Evolutionary conservation across 805 yeast genomes (phyloP).

Genomic region (Komagataella mondaviorum): DNA sequence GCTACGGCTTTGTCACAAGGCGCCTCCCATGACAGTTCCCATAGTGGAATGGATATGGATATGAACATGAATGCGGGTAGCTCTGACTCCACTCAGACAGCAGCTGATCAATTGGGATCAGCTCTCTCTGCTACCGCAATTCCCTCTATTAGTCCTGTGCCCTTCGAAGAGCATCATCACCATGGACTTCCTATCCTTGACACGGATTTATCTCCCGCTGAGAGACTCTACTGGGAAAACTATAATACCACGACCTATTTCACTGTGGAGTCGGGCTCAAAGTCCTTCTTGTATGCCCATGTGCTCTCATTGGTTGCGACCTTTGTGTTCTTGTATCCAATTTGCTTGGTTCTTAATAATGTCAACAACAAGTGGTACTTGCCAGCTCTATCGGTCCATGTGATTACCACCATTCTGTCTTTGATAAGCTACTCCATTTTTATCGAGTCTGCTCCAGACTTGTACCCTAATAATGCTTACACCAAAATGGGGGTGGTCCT

Average conservation of each 20-base stretch:
- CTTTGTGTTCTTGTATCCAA: constrained; percentile 50
- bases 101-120: not conserved
- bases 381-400: constrained; percentile 39
- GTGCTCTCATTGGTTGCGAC: constrained; percentile 27
- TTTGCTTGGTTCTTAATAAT: constrained; percentile 50
- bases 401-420: constrained; percentile 31
- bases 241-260: constrained; percentile 73
- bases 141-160: not conserved
- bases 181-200: constrained; percentile 72
- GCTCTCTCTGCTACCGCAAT: not conserved
- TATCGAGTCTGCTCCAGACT: constrained; percentile 41
- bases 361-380: constrained; percentile 45
- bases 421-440: constrained; percentile 43
- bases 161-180: constrained; percentile 23
- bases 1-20: not conserved
- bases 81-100: not conserved
- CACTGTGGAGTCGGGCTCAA: constrained; percentile 30
- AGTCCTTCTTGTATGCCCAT: constrained; percentile 43
- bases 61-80: not conserved
- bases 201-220: constrained; percentile 56
- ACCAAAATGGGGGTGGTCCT: constrained; percentile 50
- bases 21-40: not conserved
- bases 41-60: not conserved
- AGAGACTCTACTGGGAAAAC: constrained; percentile 60
- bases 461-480: constrained; percentile 73